Percentiles rank a stretch among this genome's conserved stretches.
These are phyloP conservation scores for Coleophoma eucalyptorum DNA, from an alignment of 2,329 filamentous ascomycete genomes.

Conservation along the genomic window DNA sequence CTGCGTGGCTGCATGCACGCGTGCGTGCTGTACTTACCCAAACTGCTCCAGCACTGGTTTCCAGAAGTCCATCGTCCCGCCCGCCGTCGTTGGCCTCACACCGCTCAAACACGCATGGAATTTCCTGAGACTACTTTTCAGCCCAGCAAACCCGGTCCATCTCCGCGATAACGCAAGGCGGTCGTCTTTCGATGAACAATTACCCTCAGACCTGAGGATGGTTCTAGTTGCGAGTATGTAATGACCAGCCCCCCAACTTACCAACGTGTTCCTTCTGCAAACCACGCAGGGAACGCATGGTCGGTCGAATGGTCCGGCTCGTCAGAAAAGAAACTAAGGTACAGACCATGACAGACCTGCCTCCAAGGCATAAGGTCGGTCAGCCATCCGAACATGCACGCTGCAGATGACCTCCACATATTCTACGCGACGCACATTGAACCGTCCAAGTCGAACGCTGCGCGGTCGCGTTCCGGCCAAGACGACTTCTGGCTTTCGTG, in stretches of 20 bases:
- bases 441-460: neutral
- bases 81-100: constrained; percentile 3
- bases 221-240: neutral
- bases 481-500: no score
- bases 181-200: constrained; percentile 4
- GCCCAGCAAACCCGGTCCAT: constrained; percentile 13
- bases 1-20: no score
- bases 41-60: constrained; percentile 17
- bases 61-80: constrained; percentile 14
- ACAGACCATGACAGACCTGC: constrained; percentile 2
- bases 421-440: neutral
- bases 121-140: constrained; percentile 16
- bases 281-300: no score
- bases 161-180: constrained; percentile 8
- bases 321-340: neutral
- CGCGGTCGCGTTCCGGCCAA: no score
- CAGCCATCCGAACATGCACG: constrained; percentile 9
- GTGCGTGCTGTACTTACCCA: no score
- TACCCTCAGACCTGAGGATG: neutral
- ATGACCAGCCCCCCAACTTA: no score
- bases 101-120: constrained; percentile 26
- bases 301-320: no score
- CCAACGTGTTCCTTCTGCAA: no score
- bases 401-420: constrained; percentile 2
- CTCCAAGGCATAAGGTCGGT: constrained; percentile 25